Evolutionary conservation across 345 rosid species (phyloP).

Genomic region (Combretum micranthum): DNA sequence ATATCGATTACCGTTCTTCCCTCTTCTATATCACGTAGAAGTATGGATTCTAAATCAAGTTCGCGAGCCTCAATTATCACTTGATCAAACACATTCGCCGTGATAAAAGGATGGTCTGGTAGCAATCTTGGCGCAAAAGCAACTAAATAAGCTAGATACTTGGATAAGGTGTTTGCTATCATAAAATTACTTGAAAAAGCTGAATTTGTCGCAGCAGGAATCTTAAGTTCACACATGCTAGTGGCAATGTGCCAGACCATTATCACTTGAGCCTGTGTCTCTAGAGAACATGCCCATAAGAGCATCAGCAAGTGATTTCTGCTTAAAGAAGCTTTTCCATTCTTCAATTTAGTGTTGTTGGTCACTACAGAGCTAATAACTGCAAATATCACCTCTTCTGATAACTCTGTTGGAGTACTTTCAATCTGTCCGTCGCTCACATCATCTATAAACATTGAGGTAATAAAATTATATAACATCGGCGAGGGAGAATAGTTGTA

Average conservation of each 20-base stretch:
- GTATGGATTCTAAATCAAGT: too few relatives aligned
- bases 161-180: background rate
- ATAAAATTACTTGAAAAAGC: background rate
- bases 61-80: background rate
- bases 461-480: accelerated
- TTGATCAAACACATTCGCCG: background rate
- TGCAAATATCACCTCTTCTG: background rate
- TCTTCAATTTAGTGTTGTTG: background rate
- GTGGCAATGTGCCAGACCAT: slow-evolving; percentile 6
- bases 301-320: background rate
- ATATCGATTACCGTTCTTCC: background rate
- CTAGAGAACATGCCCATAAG: background rate
- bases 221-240: background rate
- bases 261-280: background rate
- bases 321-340: background rate
- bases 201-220: background rate
- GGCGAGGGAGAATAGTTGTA: background rate
- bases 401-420: background rate
- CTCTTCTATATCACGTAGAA: too few relatives aligned
- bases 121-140: background rate
- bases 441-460: background rate
- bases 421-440: background rate
- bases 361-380: background rate
- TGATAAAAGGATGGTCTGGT: background rate
- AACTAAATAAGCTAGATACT: background rate